These are phyloP conservation scores for Strigomonas galati DNA, from an alignment of 208 protist genomes.

Conservation along the genomic window DNA sequence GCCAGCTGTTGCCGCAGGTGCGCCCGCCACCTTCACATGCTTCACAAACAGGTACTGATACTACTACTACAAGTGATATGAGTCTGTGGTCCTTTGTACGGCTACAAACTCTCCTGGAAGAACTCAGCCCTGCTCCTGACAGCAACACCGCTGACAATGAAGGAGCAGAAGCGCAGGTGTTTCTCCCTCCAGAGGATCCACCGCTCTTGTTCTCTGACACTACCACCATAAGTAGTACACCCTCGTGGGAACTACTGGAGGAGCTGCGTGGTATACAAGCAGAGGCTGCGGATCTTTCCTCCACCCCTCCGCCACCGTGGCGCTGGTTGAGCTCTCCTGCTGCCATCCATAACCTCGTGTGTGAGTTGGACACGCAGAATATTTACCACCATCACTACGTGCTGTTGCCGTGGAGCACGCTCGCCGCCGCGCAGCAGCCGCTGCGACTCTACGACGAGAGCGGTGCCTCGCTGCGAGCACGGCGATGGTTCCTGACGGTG, in stretches of 20 bases:
- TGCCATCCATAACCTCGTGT: slow-evolving; percentile 29
- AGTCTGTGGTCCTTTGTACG: slow-evolving; percentile 19
- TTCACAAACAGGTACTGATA: neutral
- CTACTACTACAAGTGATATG: too few species aligned
- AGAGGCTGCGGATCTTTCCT: neutral
- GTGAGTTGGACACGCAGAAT: slow-evolving; percentile 6
- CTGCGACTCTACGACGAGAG: slow-evolving; percentile 86
- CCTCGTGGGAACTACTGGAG: slow-evolving; percentile 46
- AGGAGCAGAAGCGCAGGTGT: neutral
- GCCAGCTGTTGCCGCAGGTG: neutral
- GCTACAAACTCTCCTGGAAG: slow-evolving; percentile 14
- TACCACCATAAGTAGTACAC: neutral
- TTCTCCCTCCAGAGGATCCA: too few species aligned
- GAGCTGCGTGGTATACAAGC: slow-evolving; percentile 27
- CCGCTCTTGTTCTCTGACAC: neutral
- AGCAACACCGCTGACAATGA: neutral
- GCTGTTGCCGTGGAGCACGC: slow-evolving; percentile 74
- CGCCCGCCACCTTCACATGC: neutral
- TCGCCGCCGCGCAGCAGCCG: slow-evolving; percentile 53
- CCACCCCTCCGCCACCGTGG: slow-evolving; percentile 23
- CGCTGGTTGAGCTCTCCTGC: slow-evolving; percentile 51
- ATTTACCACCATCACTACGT: slow-evolving; percentile 1
- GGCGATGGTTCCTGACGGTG: neutral
- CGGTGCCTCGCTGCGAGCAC: slow-evolving; percentile 9
- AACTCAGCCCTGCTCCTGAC: neutral